A percentile compares a stretch with the other conserved stretches of the same genome.
phyloP scores from a whole-genome alignment of 495 filamentous ascomycete species.

The Gamarada debralockiae region DNA sequence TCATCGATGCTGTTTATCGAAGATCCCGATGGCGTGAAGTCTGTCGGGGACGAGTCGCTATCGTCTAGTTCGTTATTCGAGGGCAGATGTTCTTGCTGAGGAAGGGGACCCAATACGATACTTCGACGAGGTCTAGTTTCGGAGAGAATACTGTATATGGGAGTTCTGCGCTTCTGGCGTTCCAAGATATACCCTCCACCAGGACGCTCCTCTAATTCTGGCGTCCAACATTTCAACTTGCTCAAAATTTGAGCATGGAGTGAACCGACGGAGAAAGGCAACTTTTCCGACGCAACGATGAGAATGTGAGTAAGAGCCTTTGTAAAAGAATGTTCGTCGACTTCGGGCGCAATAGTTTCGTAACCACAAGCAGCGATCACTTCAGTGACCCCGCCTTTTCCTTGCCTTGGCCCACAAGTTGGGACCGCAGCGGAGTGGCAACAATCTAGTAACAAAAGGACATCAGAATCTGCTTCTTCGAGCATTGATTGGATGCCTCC shows the following conservation, averaged over 20 bases:
- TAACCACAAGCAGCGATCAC: slow-evolving; percentile 28
- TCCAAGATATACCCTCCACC: background rate
- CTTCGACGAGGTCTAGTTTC: slow-evolving; percentile 4
- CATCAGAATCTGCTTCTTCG: slow-evolving; percentile 21
- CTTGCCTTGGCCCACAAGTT: background rate
- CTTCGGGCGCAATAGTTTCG: slow-evolving; percentile 19
- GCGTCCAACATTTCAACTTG: slow-evolving; percentile 15
- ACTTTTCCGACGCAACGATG: slow-evolving; percentile 15
- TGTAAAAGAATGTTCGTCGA: slow-evolving; percentile 25
- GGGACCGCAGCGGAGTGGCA: slow-evolving; percentile 11
- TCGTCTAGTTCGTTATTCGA: background rate
- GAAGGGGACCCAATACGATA: background rate
- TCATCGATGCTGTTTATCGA: background rate
- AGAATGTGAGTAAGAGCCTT: slow-evolving; percentile 24
- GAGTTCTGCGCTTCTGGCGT: background rate
- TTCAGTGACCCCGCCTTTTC: slow-evolving; percentile 20
- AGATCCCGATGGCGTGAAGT: background rate
- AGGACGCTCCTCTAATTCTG: background rate
- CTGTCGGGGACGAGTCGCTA: background rate
- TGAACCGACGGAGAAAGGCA: slow-evolving; percentile 20
- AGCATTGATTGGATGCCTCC: slow-evolving; percentile 22
- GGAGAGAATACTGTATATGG: background rate
- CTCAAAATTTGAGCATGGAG: slow-evolving; percentile 23
- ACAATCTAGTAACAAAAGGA: slow-evolving; percentile 25
- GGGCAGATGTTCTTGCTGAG: background rate